phyloP scores from a whole-genome alignment of 768 basidiomycete genomes.

The Ramaria rubella region DNA sequence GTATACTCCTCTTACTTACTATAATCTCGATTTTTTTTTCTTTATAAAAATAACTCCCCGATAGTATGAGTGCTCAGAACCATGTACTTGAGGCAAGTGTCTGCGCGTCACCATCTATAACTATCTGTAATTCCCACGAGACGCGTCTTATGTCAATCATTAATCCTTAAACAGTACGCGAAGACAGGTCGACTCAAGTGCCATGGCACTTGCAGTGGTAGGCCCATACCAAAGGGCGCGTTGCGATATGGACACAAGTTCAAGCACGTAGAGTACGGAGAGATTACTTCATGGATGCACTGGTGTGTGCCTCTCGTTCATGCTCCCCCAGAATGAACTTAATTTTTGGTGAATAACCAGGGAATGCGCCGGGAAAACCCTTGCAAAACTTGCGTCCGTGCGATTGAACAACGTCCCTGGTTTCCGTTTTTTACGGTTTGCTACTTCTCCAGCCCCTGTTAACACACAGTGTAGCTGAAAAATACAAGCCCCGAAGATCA shows the following conservation, averaged over 20 bases:
- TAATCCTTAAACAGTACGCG: conserved; percentile 48
- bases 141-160: conserved; percentile 1
- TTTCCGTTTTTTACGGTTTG: conserved; percentile 47
- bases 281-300: conserved; percentile 69
- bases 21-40: too few species aligned
- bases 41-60: too few species aligned
- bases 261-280: conserved; percentile 40
- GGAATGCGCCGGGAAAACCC: conserved; percentile 54
- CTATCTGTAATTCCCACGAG: not conserved
- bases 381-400: conserved; percentile 41
- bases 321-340: not conserved
- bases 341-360: conserved; percentile 28
- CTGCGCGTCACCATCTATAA: not conserved
- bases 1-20: too few species aligned
- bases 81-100: conserved; percentile 25
- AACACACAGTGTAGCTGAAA: not conserved
- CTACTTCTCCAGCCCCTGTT: not conserved
- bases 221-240: conserved; percentile 45
- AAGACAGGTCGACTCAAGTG: conserved; percentile 65
- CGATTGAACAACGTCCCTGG: conserved; percentile 41
- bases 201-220: conserved; percentile 58
- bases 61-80: conserved; percentile 1
- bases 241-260: conserved; percentile 57
- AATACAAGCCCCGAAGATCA: conserved; percentile 50
- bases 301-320: conserved; percentile 43